Conservation (phyloP, 768 basidiomycete species). For the Kwoniella europaea region DNA sequence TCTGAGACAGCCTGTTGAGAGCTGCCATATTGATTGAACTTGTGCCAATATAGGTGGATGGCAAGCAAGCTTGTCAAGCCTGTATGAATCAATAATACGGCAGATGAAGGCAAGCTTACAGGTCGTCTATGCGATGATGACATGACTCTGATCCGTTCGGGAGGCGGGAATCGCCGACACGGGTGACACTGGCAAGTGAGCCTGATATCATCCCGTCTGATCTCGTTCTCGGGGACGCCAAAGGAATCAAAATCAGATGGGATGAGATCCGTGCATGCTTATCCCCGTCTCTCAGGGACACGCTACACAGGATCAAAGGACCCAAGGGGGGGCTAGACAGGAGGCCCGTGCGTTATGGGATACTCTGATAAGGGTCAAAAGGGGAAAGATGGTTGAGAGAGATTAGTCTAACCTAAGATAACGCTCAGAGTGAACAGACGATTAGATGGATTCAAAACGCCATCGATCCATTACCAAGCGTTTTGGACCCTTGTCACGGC, state of each 20-base stretch:
- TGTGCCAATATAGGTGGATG: too few relatives aligned
- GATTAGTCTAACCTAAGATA: neutral
- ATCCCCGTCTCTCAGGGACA: neutral
- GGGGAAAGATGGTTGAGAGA: neutral
- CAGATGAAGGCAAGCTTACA: too few relatives aligned
- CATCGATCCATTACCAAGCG: neutral
- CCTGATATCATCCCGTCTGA: neutral
- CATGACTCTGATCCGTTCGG: too few relatives aligned
- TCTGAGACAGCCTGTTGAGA: slow-evolving; percentile 51
- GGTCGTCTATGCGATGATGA: too few relatives aligned
- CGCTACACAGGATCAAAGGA: neutral
- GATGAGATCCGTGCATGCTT: neutral
- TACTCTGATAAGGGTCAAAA: neutral
- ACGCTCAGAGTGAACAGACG: neutral
- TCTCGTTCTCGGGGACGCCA: neutral
- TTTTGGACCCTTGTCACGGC: neutral
- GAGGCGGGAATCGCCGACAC: too few relatives aligned
- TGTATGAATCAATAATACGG: too few relatives aligned
- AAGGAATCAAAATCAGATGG: neutral
- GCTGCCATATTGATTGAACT: slow-evolving; percentile 42
- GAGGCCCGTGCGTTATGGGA: neutral
- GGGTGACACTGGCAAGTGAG: neutral
- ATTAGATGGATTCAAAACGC: neutral
- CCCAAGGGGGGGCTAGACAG: neutral
- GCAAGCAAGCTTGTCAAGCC: too few relatives aligned